Conservation (phyloP, 208 protist genomes). For the Acanthamoeba culbertsoni region DNA sequence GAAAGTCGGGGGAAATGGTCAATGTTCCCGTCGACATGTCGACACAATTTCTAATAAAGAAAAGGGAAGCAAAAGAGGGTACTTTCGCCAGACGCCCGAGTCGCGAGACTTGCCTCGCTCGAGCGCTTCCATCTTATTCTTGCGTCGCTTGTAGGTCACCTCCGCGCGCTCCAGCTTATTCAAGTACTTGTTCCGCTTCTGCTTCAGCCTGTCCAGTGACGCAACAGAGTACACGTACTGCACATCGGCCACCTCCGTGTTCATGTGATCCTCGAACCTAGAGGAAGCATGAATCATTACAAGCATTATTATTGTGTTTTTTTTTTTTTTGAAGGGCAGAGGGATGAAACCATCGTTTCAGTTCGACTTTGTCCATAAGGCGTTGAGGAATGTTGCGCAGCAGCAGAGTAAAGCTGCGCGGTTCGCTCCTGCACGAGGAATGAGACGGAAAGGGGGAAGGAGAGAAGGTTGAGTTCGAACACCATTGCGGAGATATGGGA, state of each 20-base stretch:
- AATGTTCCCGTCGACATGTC: too few species aligned
- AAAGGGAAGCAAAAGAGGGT: background rate
- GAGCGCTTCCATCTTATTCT: background rate
- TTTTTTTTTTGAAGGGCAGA: background rate
- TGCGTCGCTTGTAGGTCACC: background rate
- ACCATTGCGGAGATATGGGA: too few species aligned
- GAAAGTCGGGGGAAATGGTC: background rate
- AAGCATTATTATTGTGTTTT: background rate
- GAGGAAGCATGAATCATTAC: background rate
- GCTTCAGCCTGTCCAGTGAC: background rate
- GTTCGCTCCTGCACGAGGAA: background rate
- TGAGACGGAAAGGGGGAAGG: background rate
- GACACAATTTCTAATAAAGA: background rate
- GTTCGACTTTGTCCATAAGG: background rate
- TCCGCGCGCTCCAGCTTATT: background rate
- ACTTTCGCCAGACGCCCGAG: background rate
- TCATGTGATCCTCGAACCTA: constrained; percentile 21
- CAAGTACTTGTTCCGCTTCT: background rate
- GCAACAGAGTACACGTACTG: background rate
- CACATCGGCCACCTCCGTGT: background rate
- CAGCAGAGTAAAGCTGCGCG: background rate
- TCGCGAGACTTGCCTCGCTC: background rate
- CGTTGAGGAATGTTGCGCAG: background rate
- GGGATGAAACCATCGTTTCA: background rate
- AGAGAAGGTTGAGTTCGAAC: background rate